Evolutionary conservation across 495 filamentous ascomycete species (phyloP).

Genomic region (Podospora tetraspora): DNA sequence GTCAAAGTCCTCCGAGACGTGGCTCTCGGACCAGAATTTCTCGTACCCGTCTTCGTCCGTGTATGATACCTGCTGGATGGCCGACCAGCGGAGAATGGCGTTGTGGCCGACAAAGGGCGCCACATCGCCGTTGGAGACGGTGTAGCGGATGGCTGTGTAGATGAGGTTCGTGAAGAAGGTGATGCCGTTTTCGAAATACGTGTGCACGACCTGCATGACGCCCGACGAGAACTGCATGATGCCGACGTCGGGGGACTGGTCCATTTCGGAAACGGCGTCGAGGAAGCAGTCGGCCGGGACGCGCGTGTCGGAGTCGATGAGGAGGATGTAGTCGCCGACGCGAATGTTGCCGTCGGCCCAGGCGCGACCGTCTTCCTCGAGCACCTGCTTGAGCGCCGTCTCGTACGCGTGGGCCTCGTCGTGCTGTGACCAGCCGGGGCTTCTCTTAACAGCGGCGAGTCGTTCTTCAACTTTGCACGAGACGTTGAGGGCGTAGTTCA

Average conservation of each 20-base stretch:
- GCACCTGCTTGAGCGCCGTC: conserved; percentile 59
- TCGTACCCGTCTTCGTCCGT: conserved; percentile 60
- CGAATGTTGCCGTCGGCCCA: conserved; percentile 79
- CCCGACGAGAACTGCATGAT: conserved; percentile 79
- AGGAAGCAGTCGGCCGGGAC: conserved; percentile 68
- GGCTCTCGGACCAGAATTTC: conserved; percentile 80
- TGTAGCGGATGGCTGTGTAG: conserved; percentile 72
- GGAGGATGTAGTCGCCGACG: conserved; percentile 72
- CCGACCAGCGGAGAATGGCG: conserved; percentile 72
- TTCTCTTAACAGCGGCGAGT: conserved; percentile 50
- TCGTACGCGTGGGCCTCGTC: conserved; percentile 69
- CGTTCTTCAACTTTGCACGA: conserved; percentile 71
- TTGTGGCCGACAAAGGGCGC: conserved; percentile 79
- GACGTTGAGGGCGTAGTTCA: conserved; percentile 76
- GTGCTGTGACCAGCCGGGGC: conserved; percentile 59
- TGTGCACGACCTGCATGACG: conserved; percentile 74
- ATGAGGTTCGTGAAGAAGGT: conserved; percentile 84
- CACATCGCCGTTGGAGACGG: conserved; percentile 76
- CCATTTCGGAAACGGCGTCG: conserved; percentile 75
- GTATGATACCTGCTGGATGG: conserved; percentile 72
- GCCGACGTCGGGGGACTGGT: conserved; percentile 70
- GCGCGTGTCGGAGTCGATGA: conserved; percentile 74
- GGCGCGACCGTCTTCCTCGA: conserved; percentile 62
- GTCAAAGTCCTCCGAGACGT: conserved; percentile 81
- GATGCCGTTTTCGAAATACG: conserved; percentile 70